Percentiles rank a stretch among this genome's conserved stretches.
These are phyloP conservation scores for Corchorus capsularis DNA, from an alignment of 345 rosid species.

Conservation along the genomic window DNA sequence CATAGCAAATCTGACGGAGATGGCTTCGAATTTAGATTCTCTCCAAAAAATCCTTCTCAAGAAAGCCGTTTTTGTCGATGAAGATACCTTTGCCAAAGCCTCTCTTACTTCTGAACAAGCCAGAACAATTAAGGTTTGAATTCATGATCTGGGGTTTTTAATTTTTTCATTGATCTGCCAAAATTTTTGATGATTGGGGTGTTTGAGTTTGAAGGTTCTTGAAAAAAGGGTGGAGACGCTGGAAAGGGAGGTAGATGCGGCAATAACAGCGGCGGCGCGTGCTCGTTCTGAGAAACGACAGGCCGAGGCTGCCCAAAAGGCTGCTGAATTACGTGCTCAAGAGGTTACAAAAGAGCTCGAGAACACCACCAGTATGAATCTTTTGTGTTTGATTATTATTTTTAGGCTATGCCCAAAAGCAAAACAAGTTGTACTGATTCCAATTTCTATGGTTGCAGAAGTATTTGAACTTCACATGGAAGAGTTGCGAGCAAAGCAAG, in stretches of 20 bases:
- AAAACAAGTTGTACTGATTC: not conserved
- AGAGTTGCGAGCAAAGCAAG: constrained; percentile 88
- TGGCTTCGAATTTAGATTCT: constrained; percentile 80
- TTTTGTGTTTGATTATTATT: not conserved
- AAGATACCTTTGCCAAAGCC: constrained; percentile 81
- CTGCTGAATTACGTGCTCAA: constrained; percentile 77
- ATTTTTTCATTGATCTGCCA: not conserved
- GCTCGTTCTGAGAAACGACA: constrained; percentile 91
- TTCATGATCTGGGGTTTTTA: not conserved
- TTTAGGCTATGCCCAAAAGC: not conserved
- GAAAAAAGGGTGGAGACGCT: constrained; percentile 95
- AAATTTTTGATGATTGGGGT: too few species aligned
- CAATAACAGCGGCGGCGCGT: constrained; percentile 92
- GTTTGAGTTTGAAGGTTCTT: constrained; percentile 41
- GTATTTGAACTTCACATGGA: constrained; percentile 92
- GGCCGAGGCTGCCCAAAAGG: constrained; percentile 87
- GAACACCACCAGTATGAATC: constrained; percentile 79
- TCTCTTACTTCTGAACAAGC: constrained; percentile 92
- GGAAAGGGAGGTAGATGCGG: constrained; percentile 95
- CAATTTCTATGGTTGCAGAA: constrained; percentile 49
- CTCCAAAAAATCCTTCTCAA: constrained; percentile 80
- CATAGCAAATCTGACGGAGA: constrained; percentile 72
- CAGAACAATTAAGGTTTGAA: constrained; percentile 77
- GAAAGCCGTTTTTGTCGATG: constrained; percentile 94
- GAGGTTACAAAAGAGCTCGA: constrained; percentile 90